A percentile compares a stretch with the other conserved stretches of the same genome.
Conservation (phyloP, 2,329 filamentous ascomycete genomes). For the Stagonosporopsis vannaccii region DNA sequence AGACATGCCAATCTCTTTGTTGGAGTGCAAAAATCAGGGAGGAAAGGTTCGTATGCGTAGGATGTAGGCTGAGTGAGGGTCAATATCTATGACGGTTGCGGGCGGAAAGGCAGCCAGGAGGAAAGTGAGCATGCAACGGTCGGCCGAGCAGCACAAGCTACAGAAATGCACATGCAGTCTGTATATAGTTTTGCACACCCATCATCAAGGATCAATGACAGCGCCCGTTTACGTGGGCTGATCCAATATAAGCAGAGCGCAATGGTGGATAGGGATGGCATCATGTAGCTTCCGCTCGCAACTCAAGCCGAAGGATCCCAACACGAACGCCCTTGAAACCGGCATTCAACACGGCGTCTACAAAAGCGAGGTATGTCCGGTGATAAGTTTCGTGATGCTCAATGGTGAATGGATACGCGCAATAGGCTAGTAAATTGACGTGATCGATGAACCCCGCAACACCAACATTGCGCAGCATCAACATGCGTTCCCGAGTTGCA, state of each 20-base stretch:
- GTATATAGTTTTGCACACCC: not conserved
- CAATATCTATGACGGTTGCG: not conserved
- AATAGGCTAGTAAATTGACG: constrained; percentile 43
- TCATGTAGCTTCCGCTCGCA: constrained; percentile 20
- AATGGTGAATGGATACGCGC: constrained; percentile 35
- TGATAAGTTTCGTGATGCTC: constrained; percentile 34
- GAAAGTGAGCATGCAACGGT: not conserved
- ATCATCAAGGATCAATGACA: not conserved
- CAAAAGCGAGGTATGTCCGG: constrained; percentile 4
- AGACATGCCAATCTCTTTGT: constrained; percentile 15
- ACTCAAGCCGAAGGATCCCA: not conserved
- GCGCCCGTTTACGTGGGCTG: not conserved
- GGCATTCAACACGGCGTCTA: constrained; percentile 5
- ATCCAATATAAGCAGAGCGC: constrained; percentile 9
- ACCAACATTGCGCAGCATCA: constrained; percentile 17
- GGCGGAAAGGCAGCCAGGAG: not conserved
- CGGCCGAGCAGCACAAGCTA: not conserved
- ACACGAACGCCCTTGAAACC: not conserved
- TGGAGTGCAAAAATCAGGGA: too few species aligned
- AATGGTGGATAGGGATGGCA: constrained; percentile 32
- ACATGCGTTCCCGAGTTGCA: constrained; percentile 15
- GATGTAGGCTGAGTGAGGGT: not conserved
- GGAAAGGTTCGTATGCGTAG: not conserved
- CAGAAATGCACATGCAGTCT: not conserved
- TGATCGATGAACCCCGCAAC: constrained; percentile 47